phyloP scores from a whole-genome alignment of 2,329 filamentous ascomycete species.

The Aspergillus phoenicis region DNA sequence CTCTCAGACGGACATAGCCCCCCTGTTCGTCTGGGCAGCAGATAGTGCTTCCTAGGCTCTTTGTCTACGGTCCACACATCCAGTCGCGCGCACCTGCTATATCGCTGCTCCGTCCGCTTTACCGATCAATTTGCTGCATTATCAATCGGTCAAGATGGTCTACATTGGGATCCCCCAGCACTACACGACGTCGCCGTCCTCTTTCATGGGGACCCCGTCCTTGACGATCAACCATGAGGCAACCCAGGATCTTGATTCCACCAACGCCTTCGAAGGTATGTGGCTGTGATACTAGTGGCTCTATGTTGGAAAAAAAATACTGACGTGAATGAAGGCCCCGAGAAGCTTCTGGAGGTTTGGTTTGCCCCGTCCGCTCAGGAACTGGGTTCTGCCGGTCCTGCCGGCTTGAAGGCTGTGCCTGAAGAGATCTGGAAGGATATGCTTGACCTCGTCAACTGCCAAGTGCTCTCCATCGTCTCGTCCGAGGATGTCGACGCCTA shows the following conservation, averaged over 20 bases:
- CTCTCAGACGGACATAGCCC: conserved; percentile 82
- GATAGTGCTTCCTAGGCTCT: conserved; percentile 81
- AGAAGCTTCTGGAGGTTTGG: conserved; percentile 99
- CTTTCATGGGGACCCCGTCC: conserved; percentile 76
- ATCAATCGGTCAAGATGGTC: conserved; percentile 70
- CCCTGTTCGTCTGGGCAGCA: conserved; percentile 95
- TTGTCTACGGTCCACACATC: conserved; percentile 29
- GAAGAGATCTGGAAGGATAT: conserved; percentile 90
- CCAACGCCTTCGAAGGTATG: conserved; percentile 90
- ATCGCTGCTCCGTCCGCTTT: conserved; percentile 20
- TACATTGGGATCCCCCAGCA: conserved; percentile 76
- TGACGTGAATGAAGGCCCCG: conserved; percentile 64
- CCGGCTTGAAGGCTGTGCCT: conserved; percentile 83
- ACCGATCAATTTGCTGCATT: conserved; percentile 4
- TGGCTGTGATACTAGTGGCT: neutral
- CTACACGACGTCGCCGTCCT: conserved; percentile 80
- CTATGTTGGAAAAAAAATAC: conserved; percentile 12
- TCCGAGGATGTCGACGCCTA: conserved; percentile 96
- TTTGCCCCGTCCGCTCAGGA: conserved; percentile 78
- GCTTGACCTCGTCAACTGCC: conserved; percentile 98
- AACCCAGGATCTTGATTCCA: conserved; percentile 87
- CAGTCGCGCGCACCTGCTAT: conserved; percentile 17
- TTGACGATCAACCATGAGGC: conserved; percentile 97
- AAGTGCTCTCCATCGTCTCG: conserved; percentile 90
- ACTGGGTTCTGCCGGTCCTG: conserved; percentile 67